phyloP scores from a whole-genome alignment of 2,329 filamentous ascomycete genomes.

The Uncinocarpus reesii region DNA sequence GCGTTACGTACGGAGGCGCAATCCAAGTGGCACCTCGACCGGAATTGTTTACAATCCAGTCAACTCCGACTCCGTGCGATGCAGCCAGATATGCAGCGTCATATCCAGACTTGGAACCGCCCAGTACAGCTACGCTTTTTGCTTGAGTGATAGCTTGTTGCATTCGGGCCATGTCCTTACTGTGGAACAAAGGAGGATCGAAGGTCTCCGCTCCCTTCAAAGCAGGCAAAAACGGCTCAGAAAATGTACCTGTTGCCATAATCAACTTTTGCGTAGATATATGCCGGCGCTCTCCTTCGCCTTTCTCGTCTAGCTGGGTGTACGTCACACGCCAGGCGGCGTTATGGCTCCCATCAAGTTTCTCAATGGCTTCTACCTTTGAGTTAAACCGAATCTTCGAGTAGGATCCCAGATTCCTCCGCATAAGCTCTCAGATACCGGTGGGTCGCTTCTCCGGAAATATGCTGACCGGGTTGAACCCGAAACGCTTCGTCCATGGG shows the following conservation, averaged over 20 bases:
- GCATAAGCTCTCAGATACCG: slow-evolving; percentile 49
- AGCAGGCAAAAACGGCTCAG: slow-evolving; percentile 45
- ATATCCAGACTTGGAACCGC: slow-evolving; percentile 51
- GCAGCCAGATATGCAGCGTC: slow-evolving; percentile 50
- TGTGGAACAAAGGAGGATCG: slow-evolving; percentile 47
- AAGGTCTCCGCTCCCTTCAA: slow-evolving; percentile 45
- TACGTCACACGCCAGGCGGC: slow-evolving; percentile 25
- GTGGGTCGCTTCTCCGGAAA: slow-evolving; percentile 48
- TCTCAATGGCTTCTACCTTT: slow-evolving; percentile 39
- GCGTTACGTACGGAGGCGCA: slow-evolving; percentile 52
- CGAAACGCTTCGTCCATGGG: slow-evolving; percentile 52
- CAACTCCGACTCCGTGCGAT: slow-evolving; percentile 42
- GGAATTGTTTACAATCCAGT: slow-evolving; percentile 49
- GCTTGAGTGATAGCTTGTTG: slow-evolving; percentile 26
- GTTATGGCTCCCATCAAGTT: slow-evolving; percentile 17
- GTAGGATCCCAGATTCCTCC: slow-evolving; percentile 43
- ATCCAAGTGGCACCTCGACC: slow-evolving; percentile 53
- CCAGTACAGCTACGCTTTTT: slow-evolving; percentile 45
- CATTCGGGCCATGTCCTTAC: slow-evolving; percentile 41
- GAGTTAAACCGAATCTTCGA: slow-evolving; percentile 41
- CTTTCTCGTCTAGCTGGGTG: slow-evolving; percentile 17
- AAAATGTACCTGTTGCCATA: slow-evolving; percentile 52
- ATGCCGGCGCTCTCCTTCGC: slow-evolving; percentile 9
- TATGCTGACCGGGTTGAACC: slow-evolving; percentile 44
- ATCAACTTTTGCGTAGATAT: slow-evolving; percentile 44